phyloP scores from a whole-genome alignment of 2,329 filamentous ascomycete species.

The Coleophoma cylindrospora region DNA sequence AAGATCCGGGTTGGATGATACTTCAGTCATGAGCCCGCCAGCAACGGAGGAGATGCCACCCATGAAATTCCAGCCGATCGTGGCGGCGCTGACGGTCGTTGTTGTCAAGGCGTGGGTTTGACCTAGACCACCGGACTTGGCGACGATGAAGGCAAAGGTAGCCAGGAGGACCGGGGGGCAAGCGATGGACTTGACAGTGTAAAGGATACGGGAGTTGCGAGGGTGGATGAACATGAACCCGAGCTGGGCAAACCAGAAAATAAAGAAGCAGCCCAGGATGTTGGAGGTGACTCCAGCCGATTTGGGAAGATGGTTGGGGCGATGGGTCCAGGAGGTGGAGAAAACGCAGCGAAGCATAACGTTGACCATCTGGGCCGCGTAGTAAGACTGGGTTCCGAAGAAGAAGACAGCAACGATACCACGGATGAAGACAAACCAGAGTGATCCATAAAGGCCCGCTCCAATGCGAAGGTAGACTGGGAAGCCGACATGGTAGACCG shows the following conservation, averaged over 20 bases:
- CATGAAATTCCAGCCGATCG: slow-evolving; percentile 23
- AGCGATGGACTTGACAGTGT: slow-evolving; percentile 39
- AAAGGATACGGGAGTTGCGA: slow-evolving; percentile 37
- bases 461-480: slow-evolving; percentile 11
- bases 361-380: slow-evolving; percentile 44
- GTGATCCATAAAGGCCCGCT: slow-evolving; percentile 36
- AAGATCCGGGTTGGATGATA: slow-evolving; percentile 34
- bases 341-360: slow-evolving; percentile 36
- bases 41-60: slow-evolving; percentile 28
- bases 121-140: slow-evolving; percentile 39
- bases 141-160: slow-evolving; percentile 55
- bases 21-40: slow-evolving; percentile 25
- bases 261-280: slow-evolving; percentile 43
- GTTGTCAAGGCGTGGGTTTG: neutral
- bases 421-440: slow-evolving; percentile 28
- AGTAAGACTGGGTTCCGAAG: slow-evolving; percentile 61
- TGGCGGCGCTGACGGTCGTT: neutral
- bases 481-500: slow-evolving; percentile 2
- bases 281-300: slow-evolving; percentile 43
- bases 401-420: slow-evolving; percentile 38
- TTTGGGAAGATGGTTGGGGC: slow-evolving; percentile 42
- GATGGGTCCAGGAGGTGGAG: slow-evolving; percentile 29
- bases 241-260: slow-evolving; percentile 47
- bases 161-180: slow-evolving; percentile 55
- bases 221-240: slow-evolving; percentile 20